Conservation (phyloP, 768 basidiomycete species). For the Cantharellus anzutake region DNA sequence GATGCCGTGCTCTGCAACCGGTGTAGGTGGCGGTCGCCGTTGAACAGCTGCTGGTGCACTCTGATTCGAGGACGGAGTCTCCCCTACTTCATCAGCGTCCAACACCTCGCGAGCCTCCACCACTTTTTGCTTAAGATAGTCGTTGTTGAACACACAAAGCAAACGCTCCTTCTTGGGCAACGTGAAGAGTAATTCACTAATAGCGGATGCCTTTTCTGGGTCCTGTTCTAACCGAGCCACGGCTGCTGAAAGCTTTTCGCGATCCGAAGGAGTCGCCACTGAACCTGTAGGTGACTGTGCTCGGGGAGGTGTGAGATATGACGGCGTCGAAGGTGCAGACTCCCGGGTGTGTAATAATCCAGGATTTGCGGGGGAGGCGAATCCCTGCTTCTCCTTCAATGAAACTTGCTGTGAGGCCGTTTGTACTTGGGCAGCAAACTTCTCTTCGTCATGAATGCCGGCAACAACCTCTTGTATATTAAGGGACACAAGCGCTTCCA, state of each 20-base stretch:
- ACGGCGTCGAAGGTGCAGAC: constrained; percentile 26
- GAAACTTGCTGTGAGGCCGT: neutral
- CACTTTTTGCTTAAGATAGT: constrained; percentile 58
- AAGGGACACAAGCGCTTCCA: constrained; percentile 50
- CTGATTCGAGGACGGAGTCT: constrained; percentile 22
- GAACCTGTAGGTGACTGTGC: constrained; percentile 60
- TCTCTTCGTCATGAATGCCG: constrained; percentile 49
- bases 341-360: constrained; percentile 12
- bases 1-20: neutral
- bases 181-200: constrained; percentile 67
- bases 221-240: constrained; percentile 38
- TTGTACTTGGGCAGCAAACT: constrained; percentile 44
- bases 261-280: constrained; percentile 38
- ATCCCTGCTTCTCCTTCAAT: neutral
- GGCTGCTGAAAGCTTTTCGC: constrained; percentile 52
- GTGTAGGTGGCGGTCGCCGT: neutral
- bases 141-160: constrained; percentile 76
- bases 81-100: constrained; percentile 43
- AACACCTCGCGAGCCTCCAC: constrained; percentile 67
- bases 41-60: constrained; percentile 37
- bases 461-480: constrained; percentile 61
- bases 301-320: constrained; percentile 57
- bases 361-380: constrained; percentile 49
- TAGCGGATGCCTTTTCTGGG: constrained; percentile 34
- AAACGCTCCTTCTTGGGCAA: constrained; percentile 78